Evolutionary conservation across 768 basidiomycete genomes (phyloP).

Genomic region (Podaxis sp.): DNA sequence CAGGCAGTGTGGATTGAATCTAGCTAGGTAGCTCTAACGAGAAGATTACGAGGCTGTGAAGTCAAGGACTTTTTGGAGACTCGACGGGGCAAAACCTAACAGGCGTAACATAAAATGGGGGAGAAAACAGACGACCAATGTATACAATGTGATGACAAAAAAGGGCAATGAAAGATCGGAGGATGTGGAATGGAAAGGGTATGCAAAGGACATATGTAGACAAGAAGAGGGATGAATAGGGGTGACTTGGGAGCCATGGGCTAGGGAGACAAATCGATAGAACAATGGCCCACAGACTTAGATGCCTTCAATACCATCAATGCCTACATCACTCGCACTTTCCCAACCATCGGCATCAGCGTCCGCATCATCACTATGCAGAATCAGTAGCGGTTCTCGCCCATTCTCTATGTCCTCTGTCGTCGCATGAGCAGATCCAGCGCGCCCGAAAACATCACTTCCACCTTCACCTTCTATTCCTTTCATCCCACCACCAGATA

Average conservation of each 20-base stretch:
- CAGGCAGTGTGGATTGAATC: no score
- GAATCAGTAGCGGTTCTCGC: neutral
- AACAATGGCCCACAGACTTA: neutral
- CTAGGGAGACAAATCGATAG: neutral
- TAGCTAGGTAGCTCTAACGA: no score
- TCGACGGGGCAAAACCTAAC: neutral
- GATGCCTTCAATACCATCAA: neutral
- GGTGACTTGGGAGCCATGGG: neutral
- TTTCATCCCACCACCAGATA: neutral
- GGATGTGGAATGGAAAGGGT: no score
- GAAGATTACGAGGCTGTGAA: neutral
- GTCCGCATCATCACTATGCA: neutral
- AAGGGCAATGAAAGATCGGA: neutral
- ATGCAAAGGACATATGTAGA: neutral
- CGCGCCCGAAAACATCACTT: neutral
- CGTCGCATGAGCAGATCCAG: neutral
- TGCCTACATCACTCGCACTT: constrained; percentile 8
- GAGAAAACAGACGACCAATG: no score
- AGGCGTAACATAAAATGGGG: no score
- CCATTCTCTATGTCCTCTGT: neutral
- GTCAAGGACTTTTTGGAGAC: neutral
- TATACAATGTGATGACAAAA: neutral
- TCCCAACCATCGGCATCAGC: constrained; percentile 11
- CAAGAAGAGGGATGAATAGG: neutral
- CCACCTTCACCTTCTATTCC: neutral